Evolutionary conservation across 2,329 filamentous ascomycete species (phyloP).

Genomic region (Nothophoma quercina): DNA sequence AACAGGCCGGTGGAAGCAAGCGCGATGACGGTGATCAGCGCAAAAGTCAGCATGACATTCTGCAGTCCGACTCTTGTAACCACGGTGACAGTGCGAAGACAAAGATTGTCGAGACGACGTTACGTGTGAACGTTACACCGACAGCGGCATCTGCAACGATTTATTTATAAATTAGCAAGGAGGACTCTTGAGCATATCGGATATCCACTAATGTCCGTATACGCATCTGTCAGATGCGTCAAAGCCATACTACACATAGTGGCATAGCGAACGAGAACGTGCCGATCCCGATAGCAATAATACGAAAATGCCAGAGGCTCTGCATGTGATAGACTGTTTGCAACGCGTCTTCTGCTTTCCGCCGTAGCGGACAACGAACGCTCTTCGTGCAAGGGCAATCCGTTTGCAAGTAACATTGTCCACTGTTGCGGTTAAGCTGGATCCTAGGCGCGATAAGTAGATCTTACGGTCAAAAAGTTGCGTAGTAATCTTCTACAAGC

Average conservation of each 20-base stretch:
- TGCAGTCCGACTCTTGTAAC: constrained; percentile 26
- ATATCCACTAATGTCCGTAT: constrained; percentile 27
- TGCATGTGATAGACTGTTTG: background rate
- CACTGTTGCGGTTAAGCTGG: background rate
- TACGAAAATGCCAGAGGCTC: background rate
- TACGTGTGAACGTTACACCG: constrained; percentile 55
- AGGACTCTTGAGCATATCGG: too few species aligned
- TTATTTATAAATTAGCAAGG: background rate
- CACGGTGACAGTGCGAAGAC: constrained; percentile 58
- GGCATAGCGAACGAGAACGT: constrained; percentile 20
- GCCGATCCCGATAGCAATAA: constrained; percentile 19
- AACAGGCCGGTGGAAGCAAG: constrained; percentile 15
- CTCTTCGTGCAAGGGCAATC: background rate
- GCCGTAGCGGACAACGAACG: background rate
- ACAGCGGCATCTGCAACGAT: constrained; percentile 59
- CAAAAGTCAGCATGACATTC: constrained; percentile 22
- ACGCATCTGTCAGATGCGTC: constrained; percentile 51
- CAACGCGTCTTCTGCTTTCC: background rate
- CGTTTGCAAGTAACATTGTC: background rate
- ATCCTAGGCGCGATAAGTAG: background rate
- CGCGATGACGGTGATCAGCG: constrained; percentile 7
- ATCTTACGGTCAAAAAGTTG: background rate
- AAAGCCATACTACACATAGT: constrained; percentile 32
- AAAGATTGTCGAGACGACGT: constrained; percentile 54
- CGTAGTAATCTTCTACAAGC: background rate